Evolutionary conservation across 2,329 filamentous ascomycete species (phyloP).

Genomic region (Tympanopsis confertula): DNA sequence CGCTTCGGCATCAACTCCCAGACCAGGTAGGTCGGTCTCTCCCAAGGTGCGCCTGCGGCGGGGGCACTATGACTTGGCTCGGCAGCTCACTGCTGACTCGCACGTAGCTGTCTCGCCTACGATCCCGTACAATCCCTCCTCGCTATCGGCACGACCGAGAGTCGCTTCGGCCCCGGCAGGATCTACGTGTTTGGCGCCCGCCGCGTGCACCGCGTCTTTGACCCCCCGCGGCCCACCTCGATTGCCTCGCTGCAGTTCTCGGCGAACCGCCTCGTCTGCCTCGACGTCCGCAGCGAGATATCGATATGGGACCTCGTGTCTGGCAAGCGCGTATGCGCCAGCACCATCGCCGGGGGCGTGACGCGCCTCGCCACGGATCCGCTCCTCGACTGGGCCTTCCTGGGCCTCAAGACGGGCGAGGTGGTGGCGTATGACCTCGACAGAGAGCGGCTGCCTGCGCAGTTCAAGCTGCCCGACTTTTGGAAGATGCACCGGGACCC

Average conservation of each 20-base stretch:
- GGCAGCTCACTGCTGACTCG: conserved; percentile 8
- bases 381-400: conserved; percentile 82
- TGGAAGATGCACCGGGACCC: conserved; percentile 68
- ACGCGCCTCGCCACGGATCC: conserved; percentile 71
- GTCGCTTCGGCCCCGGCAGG: conserved; percentile 72
- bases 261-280: conserved; percentile 69
- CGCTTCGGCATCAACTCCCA: conserved; percentile 75
- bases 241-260: conserved; percentile 73
- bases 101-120: conserved; percentile 66
- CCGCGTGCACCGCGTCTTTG: conserved; percentile 66
- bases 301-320: conserved; percentile 71
- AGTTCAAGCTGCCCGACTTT: conserved; percentile 76
- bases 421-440: conserved; percentile 90
- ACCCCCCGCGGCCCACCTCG: conserved; percentile 62
- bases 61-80: conserved; percentile 4
- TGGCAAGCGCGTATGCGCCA: conserved; percentile 53
- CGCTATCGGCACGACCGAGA: conserved; percentile 81
- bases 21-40: conserved; percentile 37
- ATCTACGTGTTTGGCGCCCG: conserved; percentile 81
- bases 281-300: conserved; percentile 79
- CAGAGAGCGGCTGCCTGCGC: conserved; percentile 56
- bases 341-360: conserved; percentile 67
- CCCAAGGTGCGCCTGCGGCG: conserved; percentile 3
- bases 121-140: conserved; percentile 89
- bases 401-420: conserved; percentile 74